Base-by-base conservation (phyloP, 2,329 filamentous ascomycete genomes). In the Magnaporthales sp. region DNA sequence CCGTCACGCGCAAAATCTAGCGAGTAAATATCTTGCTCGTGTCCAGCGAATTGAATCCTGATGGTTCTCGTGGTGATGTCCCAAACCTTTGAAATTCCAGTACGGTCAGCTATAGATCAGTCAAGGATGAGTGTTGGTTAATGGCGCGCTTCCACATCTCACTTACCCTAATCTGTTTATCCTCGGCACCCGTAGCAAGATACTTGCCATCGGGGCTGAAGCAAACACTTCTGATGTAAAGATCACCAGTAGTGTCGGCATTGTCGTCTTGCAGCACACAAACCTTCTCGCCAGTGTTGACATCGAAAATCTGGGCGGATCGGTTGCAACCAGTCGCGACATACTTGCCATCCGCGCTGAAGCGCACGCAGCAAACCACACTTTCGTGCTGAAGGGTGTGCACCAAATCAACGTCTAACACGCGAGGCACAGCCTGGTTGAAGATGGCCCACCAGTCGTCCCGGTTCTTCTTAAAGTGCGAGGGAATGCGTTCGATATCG, bases 291-390 rank as follows among this genome's bases (percentile, higher is more conserved):
- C 95, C 95, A 19, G 87, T 91, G 73, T 87, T 84, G 58, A 98
- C 94, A 71, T 99, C 95, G 77, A 95, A 99, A 73, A 99, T 99
- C 79, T 98, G 94, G n/a, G 95, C 95, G n/a, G 93, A 97, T 70
- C 93, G 85, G 79, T 99, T 99, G 83, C 95, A 98, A 60, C 95
- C 95, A 5, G 95, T 99, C 8, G 95, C 95, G 66, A 99, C 91
- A 72, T 92, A 97, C 75, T 96, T 93, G 71, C 95, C 95, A 74
- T 99, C 95, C 66, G 91, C 87, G 76, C 94, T 98, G 83, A 99
- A 99, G 67, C 95, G 87, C 46, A 99, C 95, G 76, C 95, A 99
- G 84, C 95, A 99, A 0, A 99, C 95, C 3, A 99, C 95, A 73
- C 94, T 98, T 75, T 97, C 92, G 75, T 99, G 95, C 68, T 88